phyloP scores from a whole-genome alignment of 192 early-diverging fungal species.

The Coemansia sp. region DNA sequence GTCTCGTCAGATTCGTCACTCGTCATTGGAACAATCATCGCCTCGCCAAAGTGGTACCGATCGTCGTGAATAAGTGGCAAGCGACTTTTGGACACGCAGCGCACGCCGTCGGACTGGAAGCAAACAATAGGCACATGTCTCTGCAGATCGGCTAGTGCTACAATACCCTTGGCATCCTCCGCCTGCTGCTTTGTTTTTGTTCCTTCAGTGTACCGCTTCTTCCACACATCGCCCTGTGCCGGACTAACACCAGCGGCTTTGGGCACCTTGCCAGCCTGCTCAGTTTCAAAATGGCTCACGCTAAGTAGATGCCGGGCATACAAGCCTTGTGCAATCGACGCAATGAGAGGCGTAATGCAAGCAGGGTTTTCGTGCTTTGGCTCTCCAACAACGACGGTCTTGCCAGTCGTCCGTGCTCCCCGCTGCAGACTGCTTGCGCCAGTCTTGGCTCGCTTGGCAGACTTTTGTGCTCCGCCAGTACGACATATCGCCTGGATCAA shows the following conservation, averaged over 20 bases:
- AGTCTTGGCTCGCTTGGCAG: slow-evolving; percentile 9
- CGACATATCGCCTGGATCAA: slow-evolving; percentile 35
- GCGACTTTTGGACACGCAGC: background rate
- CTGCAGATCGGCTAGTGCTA: slow-evolving; percentile 29
- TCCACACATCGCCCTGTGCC: slow-evolving; percentile 15
- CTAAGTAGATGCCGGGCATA: slow-evolving; percentile 47
- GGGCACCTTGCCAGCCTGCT: background rate
- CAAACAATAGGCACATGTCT: slow-evolving; percentile 10
- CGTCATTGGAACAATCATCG: slow-evolving; percentile 10
- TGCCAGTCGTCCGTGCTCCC: slow-evolving; percentile 7
- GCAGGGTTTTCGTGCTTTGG: slow-evolving; percentile 47
- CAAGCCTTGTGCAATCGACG: slow-evolving; percentile 45
- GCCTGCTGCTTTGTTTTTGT: slow-evolving; percentile 16
- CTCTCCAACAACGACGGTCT: slow-evolving; percentile 13
- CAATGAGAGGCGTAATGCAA: slow-evolving; percentile 49
- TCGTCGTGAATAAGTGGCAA: slow-evolving; percentile 16
- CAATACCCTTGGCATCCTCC: slow-evolving; percentile 31
- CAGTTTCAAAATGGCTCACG: slow-evolving; percentile 24
- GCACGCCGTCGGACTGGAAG: slow-evolving; percentile 14
- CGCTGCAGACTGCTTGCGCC: slow-evolving; percentile 10
- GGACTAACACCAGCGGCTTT: too few species aligned
- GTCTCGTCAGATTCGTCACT: slow-evolving; percentile 40
- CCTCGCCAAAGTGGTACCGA: slow-evolving; percentile 20
- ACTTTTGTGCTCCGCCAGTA: background rate
- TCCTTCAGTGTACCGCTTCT: slow-evolving; percentile 26